These are phyloP conservation scores for Phytophthora niederhauseri DNA, from an alignment of 352 stramenopile genomes.

Conservation along the genomic window DNA sequence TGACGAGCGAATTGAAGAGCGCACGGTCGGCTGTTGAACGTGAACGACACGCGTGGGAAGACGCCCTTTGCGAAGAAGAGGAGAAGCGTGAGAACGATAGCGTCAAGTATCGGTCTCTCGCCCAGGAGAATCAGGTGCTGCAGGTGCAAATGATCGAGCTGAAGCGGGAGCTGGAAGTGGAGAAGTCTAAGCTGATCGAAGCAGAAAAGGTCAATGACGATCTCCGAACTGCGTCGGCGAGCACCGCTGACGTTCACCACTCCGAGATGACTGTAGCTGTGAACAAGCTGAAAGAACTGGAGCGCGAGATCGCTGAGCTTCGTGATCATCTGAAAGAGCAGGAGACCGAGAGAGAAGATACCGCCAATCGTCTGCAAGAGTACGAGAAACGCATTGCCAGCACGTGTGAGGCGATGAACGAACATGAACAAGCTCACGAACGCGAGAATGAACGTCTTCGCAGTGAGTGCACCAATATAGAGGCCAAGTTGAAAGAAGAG, in stretches of 20 bases:
- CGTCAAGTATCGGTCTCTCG: constrained; percentile 39
- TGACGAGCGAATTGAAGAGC: constrained; percentile 32
- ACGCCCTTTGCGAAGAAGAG: constrained; percentile 30
- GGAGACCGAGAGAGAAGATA: constrained; percentile 66
- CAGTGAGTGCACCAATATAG: constrained; percentile 37
- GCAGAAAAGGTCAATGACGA: constrained; percentile 23
- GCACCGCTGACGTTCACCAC: constrained; percentile 11
- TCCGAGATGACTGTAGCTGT: constrained; percentile 24
- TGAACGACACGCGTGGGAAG: constrained; percentile 42
- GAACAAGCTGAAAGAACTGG: constrained; percentile 28
- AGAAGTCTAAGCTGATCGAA: constrained; percentile 22
- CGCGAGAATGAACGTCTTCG: constrained; percentile 56
- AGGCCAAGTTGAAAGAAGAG: constrained; percentile 52
- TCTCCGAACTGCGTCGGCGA: constrained; percentile 22
- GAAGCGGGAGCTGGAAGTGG: constrained; percentile 29
- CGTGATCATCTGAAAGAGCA: constrained; percentile 47
- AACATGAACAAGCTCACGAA: constrained; percentile 71
- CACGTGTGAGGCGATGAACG: constrained; percentile 71
- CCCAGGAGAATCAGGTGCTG: constrained; percentile 38
- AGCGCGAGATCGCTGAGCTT: constrained; percentile 41
- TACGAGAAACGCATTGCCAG: constrained; percentile 75
- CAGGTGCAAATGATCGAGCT: constrained; percentile 40
- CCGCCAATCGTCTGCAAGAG: constrained; percentile 66
- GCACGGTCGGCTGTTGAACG: constrained; percentile 23
- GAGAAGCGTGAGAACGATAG: constrained; percentile 32